phyloP scores from a whole-genome alignment of 2,329 filamentous ascomycete species.

The Epicoccum sorghinum region DNA sequence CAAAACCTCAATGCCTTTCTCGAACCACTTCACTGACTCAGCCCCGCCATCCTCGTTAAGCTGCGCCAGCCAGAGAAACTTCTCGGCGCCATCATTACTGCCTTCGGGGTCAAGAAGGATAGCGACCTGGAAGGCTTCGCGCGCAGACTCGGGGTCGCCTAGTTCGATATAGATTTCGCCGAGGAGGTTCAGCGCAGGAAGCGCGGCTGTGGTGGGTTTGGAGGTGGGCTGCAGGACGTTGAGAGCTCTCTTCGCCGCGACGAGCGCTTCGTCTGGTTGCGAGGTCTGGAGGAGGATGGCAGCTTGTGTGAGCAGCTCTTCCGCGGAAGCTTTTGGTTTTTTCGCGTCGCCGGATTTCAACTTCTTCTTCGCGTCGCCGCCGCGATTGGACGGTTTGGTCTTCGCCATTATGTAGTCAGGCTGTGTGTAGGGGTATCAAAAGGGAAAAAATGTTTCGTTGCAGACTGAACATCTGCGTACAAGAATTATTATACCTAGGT shows the following conservation, averaged over 20 bases:
- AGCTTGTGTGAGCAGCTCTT: constrained; percentile 63
- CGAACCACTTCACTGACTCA: constrained; percentile 67
- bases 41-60: constrained; percentile 70
- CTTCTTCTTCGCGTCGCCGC: constrained; percentile 40
- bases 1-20: constrained; percentile 73
- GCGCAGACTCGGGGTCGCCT: constrained; percentile 78
- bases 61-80: constrained; percentile 94
- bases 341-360: constrained; percentile 47
- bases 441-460: background rate
- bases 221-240: constrained; percentile 51
- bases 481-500: background rate
- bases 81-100: constrained; percentile 83
- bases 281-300: constrained; percentile 63
- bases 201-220: constrained; percentile 53
- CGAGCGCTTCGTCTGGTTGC: constrained; percentile 63
- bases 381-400: constrained; percentile 56
- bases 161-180: constrained; percentile 83
- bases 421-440: constrained; percentile 7
- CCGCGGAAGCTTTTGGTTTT: constrained; percentile 58
- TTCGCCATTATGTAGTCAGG: constrained; percentile 55
- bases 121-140: constrained; percentile 73
- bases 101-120: constrained; percentile 80
- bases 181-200: constrained; percentile 74
- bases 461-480: background rate
- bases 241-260: constrained; percentile 61